phyloP scores from a whole-genome alignment of 2,329 filamentous ascomycete genomes.

The Clathrospora elynae region DNA sequence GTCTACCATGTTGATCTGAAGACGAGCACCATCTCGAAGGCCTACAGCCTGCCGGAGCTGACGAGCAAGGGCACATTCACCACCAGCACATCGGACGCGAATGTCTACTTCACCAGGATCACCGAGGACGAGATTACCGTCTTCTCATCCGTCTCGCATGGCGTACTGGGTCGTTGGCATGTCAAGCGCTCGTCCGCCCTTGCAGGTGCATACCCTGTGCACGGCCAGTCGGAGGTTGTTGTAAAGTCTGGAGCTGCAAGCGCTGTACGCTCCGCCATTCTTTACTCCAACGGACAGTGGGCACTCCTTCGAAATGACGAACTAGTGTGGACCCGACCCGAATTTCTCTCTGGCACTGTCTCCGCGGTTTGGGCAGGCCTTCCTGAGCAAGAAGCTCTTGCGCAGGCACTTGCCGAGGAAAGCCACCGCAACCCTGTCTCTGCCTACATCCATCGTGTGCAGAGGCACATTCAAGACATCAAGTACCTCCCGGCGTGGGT shows the following conservation, averaged over 20 bases:
- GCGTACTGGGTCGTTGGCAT: conserved; percentile 75
- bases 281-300: conserved; percentile 74
- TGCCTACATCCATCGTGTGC: conserved; percentile 88
- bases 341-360: conserved; percentile 79
- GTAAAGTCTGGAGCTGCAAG: conserved; percentile 70
- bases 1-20: conserved; percentile 83
- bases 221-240: conserved; percentile 82
- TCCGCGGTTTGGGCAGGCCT: conserved; percentile 82
- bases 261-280: conserved; percentile 76
- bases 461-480: conserved; percentile 79
- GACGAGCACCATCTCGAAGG: conserved; percentile 70
- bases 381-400: conserved; percentile 73
- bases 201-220: conserved; percentile 55
- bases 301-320: conserved; percentile 81
- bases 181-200: conserved; percentile 53
- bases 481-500: conserved; percentile 76
- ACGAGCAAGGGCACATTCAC: conserved; percentile 76
- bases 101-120: conserved; percentile 87
- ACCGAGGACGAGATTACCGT: conserved; percentile 75
- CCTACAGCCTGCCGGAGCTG: conserved; percentile 77
- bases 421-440: conserved; percentile 77
- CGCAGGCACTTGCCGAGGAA: conserved; percentile 81
- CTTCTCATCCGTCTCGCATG: conserved; percentile 76
- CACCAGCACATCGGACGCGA: conserved; percentile 74
- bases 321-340: conserved; percentile 77